phyloP scores from a whole-genome alignment of 495 filamentous ascomycete genomes.

The Talaromyces thailandensis region DNA sequence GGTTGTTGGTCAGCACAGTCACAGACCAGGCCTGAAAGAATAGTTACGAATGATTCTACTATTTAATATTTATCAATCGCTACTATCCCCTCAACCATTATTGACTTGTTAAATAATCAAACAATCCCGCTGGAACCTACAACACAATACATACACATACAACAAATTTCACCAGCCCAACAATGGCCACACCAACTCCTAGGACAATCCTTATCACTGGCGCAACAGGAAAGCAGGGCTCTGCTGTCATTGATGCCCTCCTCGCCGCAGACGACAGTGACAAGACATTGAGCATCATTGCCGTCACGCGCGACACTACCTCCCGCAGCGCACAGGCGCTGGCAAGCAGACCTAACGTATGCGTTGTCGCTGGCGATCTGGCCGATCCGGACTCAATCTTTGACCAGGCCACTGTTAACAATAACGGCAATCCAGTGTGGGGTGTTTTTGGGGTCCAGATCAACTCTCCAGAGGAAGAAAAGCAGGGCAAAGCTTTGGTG shows the following conservation, averaged over 20 bases:
- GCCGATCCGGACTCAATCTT: slow-evolving; percentile 45
- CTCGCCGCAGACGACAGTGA: slow-evolving; percentile 20
- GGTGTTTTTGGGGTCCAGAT: slow-evolving; percentile 43
- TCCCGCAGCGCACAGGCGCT: slow-evolving; percentile 48
- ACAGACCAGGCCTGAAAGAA: no score
- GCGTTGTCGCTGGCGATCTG: slow-evolving; percentile 49
- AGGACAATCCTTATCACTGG: slow-evolving; percentile 53
- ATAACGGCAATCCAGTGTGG: slow-evolving; percentile 32
- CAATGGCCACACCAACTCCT: no score
- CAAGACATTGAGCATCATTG: slow-evolving; percentile 47
- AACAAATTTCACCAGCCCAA: no score
- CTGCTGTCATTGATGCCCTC: slow-evolving; percentile 50
- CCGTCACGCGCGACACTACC: slow-evolving; percentile 53
- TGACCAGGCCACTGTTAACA: slow-evolving; percentile 27
- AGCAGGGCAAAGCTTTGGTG: slow-evolving; percentile 52
- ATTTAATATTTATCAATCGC: no score
- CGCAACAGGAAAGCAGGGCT: slow-evolving; percentile 67
- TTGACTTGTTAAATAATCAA: no score
- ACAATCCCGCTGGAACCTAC: no score
- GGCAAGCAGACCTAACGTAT: slow-evolving; percentile 30
- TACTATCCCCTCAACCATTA: no score
- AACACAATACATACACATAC: no score
- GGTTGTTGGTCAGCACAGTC: no score
- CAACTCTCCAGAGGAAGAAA: slow-evolving; percentile 35
- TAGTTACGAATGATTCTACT: no score